Conservation (phyloP, 129 eudicot species). For the Mikania micrantha region DNA sequence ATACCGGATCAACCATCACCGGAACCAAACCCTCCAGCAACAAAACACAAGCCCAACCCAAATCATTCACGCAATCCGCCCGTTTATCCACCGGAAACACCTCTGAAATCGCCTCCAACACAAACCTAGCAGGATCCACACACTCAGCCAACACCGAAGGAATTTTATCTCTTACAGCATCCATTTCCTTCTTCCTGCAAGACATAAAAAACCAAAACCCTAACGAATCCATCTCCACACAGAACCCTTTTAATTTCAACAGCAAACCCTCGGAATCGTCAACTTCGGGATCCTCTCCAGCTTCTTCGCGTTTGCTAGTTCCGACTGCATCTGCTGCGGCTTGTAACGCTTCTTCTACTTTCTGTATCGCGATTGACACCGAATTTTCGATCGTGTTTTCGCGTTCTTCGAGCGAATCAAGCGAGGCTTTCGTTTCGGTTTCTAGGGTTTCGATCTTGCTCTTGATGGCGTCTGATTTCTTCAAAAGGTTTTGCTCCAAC, state of each 20-base stretch:
- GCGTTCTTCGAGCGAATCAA: constrained; percentile 42
- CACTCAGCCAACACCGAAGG: constrained; percentile 52
- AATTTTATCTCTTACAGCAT: constrained; percentile 38
- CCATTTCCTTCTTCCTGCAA: constrained; percentile 72
- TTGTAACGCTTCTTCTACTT: constrained; percentile 35
- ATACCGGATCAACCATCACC: constrained; percentile 70
- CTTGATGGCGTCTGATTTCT: constrained; percentile 54
- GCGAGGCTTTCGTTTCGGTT: constrained; percentile 42
- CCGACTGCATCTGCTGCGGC: constrained; percentile 20
- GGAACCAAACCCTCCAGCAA: constrained; percentile 71
- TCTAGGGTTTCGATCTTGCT: constrained; percentile 46
- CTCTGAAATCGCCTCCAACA: constrained; percentile 72
- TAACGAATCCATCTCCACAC: constrained; percentile 44
- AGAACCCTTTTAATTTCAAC: constrained; percentile 37
- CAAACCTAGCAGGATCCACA: constrained; percentile 84
- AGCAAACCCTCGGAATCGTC: constrained; percentile 55
- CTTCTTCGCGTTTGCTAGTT: neutral
- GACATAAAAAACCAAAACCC: constrained; percentile 72
- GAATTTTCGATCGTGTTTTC: constrained; percentile 53
- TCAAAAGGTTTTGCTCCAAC: constrained; percentile 51
- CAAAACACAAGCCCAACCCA: constrained; percentile 95
- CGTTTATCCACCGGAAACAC: constrained; percentile 80
- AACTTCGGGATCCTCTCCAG: constrained; percentile 31
- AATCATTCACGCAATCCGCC: constrained; percentile 42
- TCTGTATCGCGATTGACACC: constrained; percentile 41